These are phyloP conservation scores for Boletus bicolor DNA, from an alignment of 768 basidiomycete genomes.

Conservation along the genomic window DNA sequence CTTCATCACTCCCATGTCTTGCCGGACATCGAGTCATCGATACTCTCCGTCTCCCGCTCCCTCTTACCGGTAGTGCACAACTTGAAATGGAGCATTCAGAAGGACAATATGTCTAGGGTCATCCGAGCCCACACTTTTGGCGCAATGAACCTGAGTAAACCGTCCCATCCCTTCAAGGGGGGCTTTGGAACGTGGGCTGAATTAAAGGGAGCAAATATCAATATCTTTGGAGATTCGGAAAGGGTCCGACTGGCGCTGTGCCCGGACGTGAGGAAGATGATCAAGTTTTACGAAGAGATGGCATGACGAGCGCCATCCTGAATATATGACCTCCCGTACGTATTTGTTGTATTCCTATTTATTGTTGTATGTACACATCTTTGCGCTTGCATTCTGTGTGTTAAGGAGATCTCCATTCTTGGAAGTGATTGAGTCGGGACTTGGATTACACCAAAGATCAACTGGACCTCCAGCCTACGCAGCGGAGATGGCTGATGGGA, in stretches of 20 bases:
- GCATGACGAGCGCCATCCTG: constrained; percentile 9
- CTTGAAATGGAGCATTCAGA: constrained; percentile 69
- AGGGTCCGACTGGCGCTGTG: constrained; percentile 67
- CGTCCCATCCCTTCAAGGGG: constrained; percentile 29
- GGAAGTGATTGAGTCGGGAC: background rate
- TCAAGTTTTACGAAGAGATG: constrained; percentile 56
- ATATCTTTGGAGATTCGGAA: constrained; percentile 57
- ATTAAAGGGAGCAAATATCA: constrained; percentile 43
- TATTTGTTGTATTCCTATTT: background rate
- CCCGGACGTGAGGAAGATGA: constrained; percentile 56
- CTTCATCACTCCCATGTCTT: constrained; percentile 53
- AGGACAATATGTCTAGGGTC: constrained; percentile 57
- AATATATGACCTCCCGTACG: background rate
- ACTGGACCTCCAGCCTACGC: background rate
- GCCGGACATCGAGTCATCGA: constrained; percentile 63
- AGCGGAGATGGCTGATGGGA: constrained; percentile 5
- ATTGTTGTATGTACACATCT: background rate
- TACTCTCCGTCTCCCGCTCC: constrained; percentile 51
- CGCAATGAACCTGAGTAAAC: constrained; percentile 22
- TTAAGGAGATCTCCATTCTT: background rate
- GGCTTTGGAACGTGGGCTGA: constrained; percentile 57
- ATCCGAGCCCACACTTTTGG: constrained; percentile 43
- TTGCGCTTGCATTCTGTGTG: background rate
- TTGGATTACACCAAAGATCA: background rate
- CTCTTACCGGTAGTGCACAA: constrained; percentile 62